Conservation (phyloP, 768 basidiomycete species). For the Pluteus cervinus region DNA sequence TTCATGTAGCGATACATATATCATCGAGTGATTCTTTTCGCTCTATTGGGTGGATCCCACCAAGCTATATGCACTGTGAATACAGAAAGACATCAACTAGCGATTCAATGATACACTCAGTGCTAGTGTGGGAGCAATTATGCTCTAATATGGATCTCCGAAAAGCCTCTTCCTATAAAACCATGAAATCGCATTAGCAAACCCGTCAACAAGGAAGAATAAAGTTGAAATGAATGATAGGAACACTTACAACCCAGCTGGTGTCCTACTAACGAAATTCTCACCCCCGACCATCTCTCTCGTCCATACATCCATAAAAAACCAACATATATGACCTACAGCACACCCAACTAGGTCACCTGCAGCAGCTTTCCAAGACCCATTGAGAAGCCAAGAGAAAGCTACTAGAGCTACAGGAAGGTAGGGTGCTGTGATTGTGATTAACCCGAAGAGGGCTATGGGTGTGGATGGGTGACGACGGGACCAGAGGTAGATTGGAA, state of each 20-base stretch:
- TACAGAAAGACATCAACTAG: no score
- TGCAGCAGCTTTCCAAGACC: conserved; percentile 78
- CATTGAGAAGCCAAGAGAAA: conserved; percentile 79
- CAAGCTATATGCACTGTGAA: no score
- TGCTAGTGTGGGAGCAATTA: conserved; percentile 3
- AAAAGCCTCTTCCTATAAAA: conserved; percentile 55
- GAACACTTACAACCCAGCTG: conserved; percentile 62
- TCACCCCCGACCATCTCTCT: conserved; percentile 79
- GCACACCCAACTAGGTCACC: conserved; percentile 81
- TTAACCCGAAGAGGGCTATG: conserved; percentile 92
- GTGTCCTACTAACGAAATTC: conserved; percentile 68
- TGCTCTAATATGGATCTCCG: conserved; percentile 52
- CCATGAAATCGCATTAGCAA: not conserved
- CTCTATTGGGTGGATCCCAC: no score
- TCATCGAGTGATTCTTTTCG: no score
- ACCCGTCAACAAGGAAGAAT: conserved; percentile 7
- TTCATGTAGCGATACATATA: no score
- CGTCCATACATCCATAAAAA: conserved; percentile 82
- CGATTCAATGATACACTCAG: not conserved
- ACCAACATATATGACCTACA: conserved; percentile 85
- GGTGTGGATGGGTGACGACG: conserved; percentile 89
- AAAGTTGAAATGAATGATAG: not conserved
- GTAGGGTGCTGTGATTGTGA: conserved; percentile 95
- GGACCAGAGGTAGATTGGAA: conserved; percentile 97
- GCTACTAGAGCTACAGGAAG: conserved; percentile 87